phyloP scores from a whole-genome alignment of 306 rosid species.

The Sicyos baderoa region DNA sequence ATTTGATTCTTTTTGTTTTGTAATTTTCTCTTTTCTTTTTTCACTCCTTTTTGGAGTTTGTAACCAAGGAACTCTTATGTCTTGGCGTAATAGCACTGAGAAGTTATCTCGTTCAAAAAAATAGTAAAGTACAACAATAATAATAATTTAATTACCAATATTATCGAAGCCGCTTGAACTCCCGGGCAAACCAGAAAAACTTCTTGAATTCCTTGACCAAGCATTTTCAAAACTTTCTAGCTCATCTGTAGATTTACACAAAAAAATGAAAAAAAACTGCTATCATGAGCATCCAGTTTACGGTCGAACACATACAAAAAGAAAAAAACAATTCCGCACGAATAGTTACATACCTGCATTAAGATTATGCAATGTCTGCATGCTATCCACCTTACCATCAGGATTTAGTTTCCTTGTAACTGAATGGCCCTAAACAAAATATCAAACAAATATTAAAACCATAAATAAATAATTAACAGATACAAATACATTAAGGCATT shows the following conservation, averaged over 20 bases:
- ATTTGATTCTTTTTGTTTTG: too few relatives aligned
- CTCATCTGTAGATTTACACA: conserved; percentile 41
- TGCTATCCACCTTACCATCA: conserved; percentile 68
- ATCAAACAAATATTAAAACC: not conserved
- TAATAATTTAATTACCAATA: conserved; percentile 14
- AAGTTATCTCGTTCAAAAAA: too few relatives aligned
- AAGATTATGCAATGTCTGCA: conserved; percentile 81
- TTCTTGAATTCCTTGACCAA: conserved; percentile 61
- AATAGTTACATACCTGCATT: conserved; percentile 49
- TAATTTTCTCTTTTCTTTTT: too few relatives aligned
- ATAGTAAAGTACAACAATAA: not conserved
- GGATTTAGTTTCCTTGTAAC: conserved; percentile 57
- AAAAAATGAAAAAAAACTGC: not conserved
- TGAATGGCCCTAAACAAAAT: conserved; percentile 61
- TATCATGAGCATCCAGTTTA: not conserved
- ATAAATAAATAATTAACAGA: not conserved
- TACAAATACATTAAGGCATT: not conserved
- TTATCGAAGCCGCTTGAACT: not conserved
- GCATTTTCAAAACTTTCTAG: conserved; percentile 58
- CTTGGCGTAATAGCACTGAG: too few relatives aligned
- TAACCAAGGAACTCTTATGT: too few relatives aligned
- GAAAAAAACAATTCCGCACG: not conserved
- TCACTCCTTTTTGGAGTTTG: too few relatives aligned
- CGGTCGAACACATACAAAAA: not conserved
- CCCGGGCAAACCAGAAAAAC: conserved; percentile 55